Percentiles rank a stretch among this genome's conserved stretches.
phyloP scores from a whole-genome alignment of 345 rosid genomes.

The Excoecaria agallocha region DNA sequence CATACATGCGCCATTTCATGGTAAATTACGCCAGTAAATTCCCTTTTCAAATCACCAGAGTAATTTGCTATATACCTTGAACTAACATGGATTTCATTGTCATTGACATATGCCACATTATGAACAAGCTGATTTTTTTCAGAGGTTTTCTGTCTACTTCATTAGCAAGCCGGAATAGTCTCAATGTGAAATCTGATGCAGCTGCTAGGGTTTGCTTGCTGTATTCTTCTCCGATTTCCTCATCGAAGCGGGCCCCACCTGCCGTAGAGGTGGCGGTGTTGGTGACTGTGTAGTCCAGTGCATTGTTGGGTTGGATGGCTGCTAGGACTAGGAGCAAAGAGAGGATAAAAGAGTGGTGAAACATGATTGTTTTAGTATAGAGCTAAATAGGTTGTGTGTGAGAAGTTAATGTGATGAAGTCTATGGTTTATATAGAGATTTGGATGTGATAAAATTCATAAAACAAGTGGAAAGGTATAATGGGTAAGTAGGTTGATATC shows the following conservation, averaged over 20 bases:
- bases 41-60: slow-evolving; percentile 40
- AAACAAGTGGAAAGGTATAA: no score
- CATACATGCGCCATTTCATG: slow-evolving; percentile 62
- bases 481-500: background rate
- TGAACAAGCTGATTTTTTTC: slow-evolving; percentile 13
- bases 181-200: no score
- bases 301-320: slow-evolving; percentile 24
- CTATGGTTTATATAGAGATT: background rate
- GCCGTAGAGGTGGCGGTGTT: slow-evolving; percentile 25
- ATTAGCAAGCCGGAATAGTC: no score
- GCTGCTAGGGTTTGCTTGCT: no score
- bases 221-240: slow-evolving; percentile 19
- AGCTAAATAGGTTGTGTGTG: background rate
- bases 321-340: slow-evolving; percentile 22
- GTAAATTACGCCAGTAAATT: slow-evolving; percentile 54
- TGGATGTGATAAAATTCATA: no score
- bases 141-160: slow-evolving; percentile 15
- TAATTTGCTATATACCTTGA: slow-evolving; percentile 16
- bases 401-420: background rate
- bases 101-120: slow-evolving; percentile 18
- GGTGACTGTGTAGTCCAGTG: slow-evolving; percentile 41
- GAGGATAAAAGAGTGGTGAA: slow-evolving; percentile 5
- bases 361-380: no score
- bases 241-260: slow-evolving; percentile 26
- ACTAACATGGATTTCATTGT: slow-evolving; percentile 25